Evolutionary conservation across 495 filamentous ascomycete species (phyloP), one percentile per base, ranked within the genome.

Genomic region (Aspergillus sclerotiicarbonarius): DNA sequence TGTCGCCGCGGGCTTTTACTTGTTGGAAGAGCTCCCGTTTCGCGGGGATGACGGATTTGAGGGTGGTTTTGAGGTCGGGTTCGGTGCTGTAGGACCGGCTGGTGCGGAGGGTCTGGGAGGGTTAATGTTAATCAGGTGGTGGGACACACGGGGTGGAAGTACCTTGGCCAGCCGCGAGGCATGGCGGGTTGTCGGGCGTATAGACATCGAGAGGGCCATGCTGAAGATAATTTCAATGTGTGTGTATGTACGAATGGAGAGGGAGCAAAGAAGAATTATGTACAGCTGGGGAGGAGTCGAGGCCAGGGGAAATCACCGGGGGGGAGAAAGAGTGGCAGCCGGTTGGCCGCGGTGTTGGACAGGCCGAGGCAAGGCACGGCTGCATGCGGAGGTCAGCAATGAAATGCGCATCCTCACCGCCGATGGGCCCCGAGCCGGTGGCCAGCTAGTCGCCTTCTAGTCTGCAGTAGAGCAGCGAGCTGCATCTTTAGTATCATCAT

Each of bases 1-100:
- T 92, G 57, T 85, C 82, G n/a, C 85, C 82, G 70, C 93, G 84
- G 41, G 86, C 82, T 80, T 96, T 96, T 72, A 97, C 88, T 71
- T 91, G 86, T 74, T 95, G 90, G 54, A 97, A 78, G 8, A 94
- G 86, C 69, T 96, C 94, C 41, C 91, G 86, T 76, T 98, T 98
- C 48, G 83, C 90, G 21, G 94, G 94, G 62, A 98, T 96, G 51
- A 83, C 81, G 62, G 88, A 84, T 62, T 84, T 88, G 51, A 98
- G 80, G 25, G 89, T 88, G 29, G 86, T 78, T 73, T 97, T 98
- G 68, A 98, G 85, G 65, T 94, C 89, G 58, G 87, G 90, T 67
- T 97, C 92, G 35, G 87, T 82, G 31, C 89, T 71, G 69, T 79
- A 79, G 45, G 64, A 59, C 53, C 74, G 71, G 37, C 12, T 41